These are phyloP conservation scores for Naganishia vaughanmartiniae DNA, from an alignment of 768 basidiomycete genomes.

Conservation along the genomic window DNA sequence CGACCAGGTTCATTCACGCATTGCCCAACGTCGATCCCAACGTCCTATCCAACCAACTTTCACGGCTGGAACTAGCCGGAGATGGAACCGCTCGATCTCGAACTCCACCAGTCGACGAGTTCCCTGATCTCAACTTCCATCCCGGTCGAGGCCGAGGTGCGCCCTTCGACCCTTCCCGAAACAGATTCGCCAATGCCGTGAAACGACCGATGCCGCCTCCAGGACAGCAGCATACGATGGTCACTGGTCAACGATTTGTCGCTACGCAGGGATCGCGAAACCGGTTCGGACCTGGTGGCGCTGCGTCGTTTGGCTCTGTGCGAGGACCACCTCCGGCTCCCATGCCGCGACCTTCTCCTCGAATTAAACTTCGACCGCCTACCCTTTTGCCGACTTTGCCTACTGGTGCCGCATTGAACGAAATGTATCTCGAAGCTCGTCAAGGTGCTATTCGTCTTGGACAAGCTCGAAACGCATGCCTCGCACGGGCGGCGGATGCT, in stretches of 20 bases:
- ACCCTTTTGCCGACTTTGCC: constrained; percentile 79
- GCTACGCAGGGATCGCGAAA: constrained; percentile 24
- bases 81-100: constrained; percentile 44
- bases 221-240: constrained; percentile 17
- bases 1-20: constrained; percentile 71
- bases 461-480: constrained; percentile 86
- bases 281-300: constrained; percentile 22
- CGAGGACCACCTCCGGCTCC: constrained; percentile 30
- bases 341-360: constrained; percentile 64
- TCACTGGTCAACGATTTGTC: constrained; percentile 29
- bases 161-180: constrained; percentile 78
- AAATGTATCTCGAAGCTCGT: constrained; percentile 83
- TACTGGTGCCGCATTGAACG: constrained; percentile 76
- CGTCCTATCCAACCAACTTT: constrained; percentile 47
- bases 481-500: constrained; percentile 91
- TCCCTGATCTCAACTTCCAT: constrained; percentile 45
- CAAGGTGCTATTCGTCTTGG: constrained; percentile 85
- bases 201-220: constrained; percentile 60
- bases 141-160: constrained; percentile 39
- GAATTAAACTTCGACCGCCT: constrained; percentile 78
- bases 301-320: constrained; percentile 7
- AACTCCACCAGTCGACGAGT: constrained; percentile 47
- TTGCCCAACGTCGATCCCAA: constrained; percentile 71
- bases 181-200: constrained; percentile 83
- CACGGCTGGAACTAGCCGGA: constrained; percentile 46